Evolutionary conservation across 345 rosid species (phyloP), one percentile per base, ranked within the genome.

Genomic region (Citrus cavaleriei): DNA sequence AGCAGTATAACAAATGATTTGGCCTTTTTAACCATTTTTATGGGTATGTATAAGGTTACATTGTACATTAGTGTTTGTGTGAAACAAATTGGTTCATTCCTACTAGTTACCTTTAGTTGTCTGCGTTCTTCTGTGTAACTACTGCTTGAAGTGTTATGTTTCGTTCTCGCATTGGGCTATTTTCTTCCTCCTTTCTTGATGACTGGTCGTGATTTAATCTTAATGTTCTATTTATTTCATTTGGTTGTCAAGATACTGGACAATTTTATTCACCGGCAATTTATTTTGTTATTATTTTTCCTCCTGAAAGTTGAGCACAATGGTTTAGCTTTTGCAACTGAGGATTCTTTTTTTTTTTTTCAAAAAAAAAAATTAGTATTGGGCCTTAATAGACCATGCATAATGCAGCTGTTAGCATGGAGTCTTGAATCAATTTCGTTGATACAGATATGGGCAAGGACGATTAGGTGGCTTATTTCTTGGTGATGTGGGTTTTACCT

Each of bases 61-160:
- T n/a, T 89, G 92, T 87, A 84, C 80, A 89, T 84, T 84, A 73
- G 37, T 70, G 80, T 73, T 72, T 77, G 81, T 73, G 77, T 73
- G 65, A 80, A 70, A 75, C 77, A 72, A 66, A 78, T 75, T 60
- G 72, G 78, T 66, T 72, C 25, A 66, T 76, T 28, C 28, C 40
- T 76, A 78, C 66, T 76, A 27, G 79, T 72, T 75, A 68, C 61
- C 68, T 77, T 70, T 70, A 75, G 78, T 66, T 80, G 77, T 55
- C 6, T 40, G 69, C 64, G 40, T 34, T 74, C 58, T 28, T 62
- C 10, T 42, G 63, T 73, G 68, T 70, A 71, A 69, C 25, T 74
- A 70, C 77, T 83, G 72, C 69, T 66, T 51, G 5, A 34, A 54
- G 64, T 55, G 58, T 68, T 75, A 72, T 59, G 25, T 80, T 77